Conservation (phyloP, 306 rosid species). For the Vigna angularis region DNA sequence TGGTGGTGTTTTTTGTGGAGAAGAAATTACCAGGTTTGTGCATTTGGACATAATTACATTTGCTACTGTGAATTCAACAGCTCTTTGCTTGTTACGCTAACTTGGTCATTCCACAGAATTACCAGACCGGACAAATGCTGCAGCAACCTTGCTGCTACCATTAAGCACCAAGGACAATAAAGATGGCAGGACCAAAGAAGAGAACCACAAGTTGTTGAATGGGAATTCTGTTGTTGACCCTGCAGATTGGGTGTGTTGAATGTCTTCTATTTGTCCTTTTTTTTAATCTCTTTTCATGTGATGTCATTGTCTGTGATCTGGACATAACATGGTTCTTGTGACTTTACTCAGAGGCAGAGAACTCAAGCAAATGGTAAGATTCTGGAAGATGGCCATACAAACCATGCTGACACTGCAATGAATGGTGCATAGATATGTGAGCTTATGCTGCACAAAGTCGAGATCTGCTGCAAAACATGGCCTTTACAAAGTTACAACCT, state of each 20-base stretch:
- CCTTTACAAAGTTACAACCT: constrained; percentile 44
- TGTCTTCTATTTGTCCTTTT: constrained; percentile 22
- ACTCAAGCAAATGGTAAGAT: constrained; percentile 88
- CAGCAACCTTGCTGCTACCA: constrained; percentile 66
- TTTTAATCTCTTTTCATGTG: constrained; percentile 3
- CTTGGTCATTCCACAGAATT: constrained; percentile 62
- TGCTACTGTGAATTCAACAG: constrained; percentile 36
- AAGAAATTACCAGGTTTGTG: constrained; percentile 86
- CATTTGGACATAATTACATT: constrained; percentile 6
- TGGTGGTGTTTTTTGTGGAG: constrained; percentile 90
- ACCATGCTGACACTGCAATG: constrained; percentile 70
- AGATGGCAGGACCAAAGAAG: constrained; percentile 82
- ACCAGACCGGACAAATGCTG: constrained; percentile 76
- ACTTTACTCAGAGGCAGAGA: constrained; percentile 81
- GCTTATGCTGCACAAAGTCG: constrained; percentile 37
- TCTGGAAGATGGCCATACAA: constrained; percentile 74
- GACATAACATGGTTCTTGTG: constrained; percentile 44
- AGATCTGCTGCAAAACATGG: constrained; percentile 46
- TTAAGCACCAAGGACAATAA: constrained; percentile 80
- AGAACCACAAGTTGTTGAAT: constrained; percentile 84
- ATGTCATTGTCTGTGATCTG: constrained; percentile 44
- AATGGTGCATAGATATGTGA: constrained; percentile 65
- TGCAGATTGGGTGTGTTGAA: constrained; percentile 74
- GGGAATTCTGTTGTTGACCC: constrained; percentile 78
- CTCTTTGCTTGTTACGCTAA: constrained; percentile 43